A percentile compares a stretch with the other conserved stretches of the same genome.
Evolutionary conservation across 768 basidiomycete species (phyloP).

Genomic region (Mycena metata): DNA sequence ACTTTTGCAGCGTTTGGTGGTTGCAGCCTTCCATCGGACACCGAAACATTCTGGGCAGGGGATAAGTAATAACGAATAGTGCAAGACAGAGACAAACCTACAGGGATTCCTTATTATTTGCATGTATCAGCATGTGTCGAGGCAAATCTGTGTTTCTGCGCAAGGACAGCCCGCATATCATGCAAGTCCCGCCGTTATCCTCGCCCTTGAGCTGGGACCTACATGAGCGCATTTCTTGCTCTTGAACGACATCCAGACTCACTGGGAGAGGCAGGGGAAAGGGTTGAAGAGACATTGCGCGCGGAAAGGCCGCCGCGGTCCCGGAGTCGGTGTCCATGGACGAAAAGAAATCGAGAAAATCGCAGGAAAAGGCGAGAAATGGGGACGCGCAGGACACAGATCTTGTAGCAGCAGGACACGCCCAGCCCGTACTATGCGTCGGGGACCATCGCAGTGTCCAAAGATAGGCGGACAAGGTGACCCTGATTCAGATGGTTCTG

Average conservation of each 20-base stretch:
- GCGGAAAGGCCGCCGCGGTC: neutral
- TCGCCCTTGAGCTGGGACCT: constrained; percentile 16
- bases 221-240: neutral
- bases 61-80: neutral
- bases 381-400: constrained; percentile 2
- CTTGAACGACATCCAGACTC: neutral
- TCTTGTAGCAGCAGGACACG: constrained; percentile 26
- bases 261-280: constrained; percentile 30
- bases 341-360: constrained; percentile 6
- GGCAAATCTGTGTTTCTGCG: constrained; percentile 44
- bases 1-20: constrained; percentile 43
- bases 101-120: constrained; percentile 40
- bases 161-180: constrained; percentile 35
- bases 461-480: too few species aligned
- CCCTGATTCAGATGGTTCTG: neutral
- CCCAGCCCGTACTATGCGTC: constrained; percentile 25
- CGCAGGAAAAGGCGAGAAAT: neutral
- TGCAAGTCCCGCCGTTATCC: constrained; percentile 36
- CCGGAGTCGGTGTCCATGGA: constrained; percentile 9
- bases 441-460: too few species aligned
- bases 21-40: constrained; percentile 42
- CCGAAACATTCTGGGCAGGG: constrained; percentile 38
- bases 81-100: constrained; percentile 29
- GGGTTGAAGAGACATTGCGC: constrained; percentile 7
- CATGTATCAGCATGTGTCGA: constrained; percentile 46